Base-by-base conservation (phyloP, 208 protist species). In the Leishmania martiniquensis region DNA sequence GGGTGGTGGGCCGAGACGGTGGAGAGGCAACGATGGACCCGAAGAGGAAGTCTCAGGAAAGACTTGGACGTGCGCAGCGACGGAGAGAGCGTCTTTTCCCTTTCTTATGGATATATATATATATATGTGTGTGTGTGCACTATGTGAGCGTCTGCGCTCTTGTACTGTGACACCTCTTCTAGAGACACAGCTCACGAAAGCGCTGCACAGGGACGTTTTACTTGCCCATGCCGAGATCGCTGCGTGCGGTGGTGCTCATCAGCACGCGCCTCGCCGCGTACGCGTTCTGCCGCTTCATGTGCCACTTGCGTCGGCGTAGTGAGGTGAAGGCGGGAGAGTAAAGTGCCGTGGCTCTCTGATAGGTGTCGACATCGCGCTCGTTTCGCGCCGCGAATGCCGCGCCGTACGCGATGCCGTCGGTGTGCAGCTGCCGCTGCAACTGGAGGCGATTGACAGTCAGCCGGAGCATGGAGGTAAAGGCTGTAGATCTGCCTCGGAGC, bases 241-340 rank as follows among this genome's bases (percentile, higher is more conserved):
- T 51, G 2, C 87, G 76, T 52, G 76, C 82, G 37, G 85, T 83
- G 29, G n/a, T 10, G 45, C 77, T 65, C 45, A 89, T 74, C 1
- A 89, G 47, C 32, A 70, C 51, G n/a, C 81, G 82, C 72, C 85
- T 94, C 74, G 75, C 81, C 44, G 71, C 82, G 77, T 90, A 80
- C 44, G 65, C 60, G 37, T 83, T 84, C 55, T 91, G 87, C 0
- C 88, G 82, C 60, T 81, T 77, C 10, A 42, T 37, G 71, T 89
- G 81, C 49, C 82, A 78, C 68, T 90, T 92, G 22, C 90, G 82
- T n/a, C 90, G 83, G 13, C 65, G 42, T 9, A 92, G 6, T 7
- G 77, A 63, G 25, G 77, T 82, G 13, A 84, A 74, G 2, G 86
- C 90, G 4, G 88, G 82, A 6, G 86, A 94, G 81, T 94, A 94